Conservation (phyloP, 257 asterid species). For the Scutellaria galericulata region DNA sequence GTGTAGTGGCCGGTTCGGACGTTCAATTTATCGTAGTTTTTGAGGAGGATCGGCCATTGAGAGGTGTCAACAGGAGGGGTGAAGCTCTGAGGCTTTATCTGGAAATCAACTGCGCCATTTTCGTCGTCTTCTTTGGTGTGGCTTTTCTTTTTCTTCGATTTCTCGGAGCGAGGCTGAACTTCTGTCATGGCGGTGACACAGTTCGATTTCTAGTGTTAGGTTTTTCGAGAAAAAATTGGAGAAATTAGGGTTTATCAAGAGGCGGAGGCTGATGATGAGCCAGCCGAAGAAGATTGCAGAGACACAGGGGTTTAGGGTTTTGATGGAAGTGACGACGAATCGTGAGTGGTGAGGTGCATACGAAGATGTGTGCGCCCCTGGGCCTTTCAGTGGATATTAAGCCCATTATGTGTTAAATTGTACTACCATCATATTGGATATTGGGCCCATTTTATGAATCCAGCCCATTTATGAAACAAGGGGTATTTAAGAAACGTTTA, state of each 20-base stretch:
- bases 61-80: conserved; percentile 75
- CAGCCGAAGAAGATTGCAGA: neutral
- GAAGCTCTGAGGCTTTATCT: conserved; percentile 71
- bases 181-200: conserved; percentile 56
- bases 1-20: conserved; percentile 90
- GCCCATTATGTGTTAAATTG: neutral
- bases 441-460: neutral
- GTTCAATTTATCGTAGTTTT: conserved; percentile 75
- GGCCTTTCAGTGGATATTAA: conserved; percentile 6
- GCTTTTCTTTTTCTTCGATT: conserved; percentile 62
- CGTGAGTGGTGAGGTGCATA: neutral
- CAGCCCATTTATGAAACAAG: neutral
- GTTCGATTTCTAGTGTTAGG: neutral
- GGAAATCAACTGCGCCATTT: conserved; percentile 45
- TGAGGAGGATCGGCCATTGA: conserved; percentile 80
- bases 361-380: neutral
- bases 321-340: conserved; percentile 4
- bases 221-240: neutral
- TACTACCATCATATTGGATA: neutral
- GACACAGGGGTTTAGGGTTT: conserved; percentile 49
- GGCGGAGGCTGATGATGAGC: neutral
- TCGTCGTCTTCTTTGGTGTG: conserved; percentile 39
- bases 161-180: conserved; percentile 60
- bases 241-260: conserved; percentile 25
- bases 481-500: no score